phyloP scores from a whole-genome alignment of 116 monocot genomes.

The Phalaenopsis hybrid region DNA sequence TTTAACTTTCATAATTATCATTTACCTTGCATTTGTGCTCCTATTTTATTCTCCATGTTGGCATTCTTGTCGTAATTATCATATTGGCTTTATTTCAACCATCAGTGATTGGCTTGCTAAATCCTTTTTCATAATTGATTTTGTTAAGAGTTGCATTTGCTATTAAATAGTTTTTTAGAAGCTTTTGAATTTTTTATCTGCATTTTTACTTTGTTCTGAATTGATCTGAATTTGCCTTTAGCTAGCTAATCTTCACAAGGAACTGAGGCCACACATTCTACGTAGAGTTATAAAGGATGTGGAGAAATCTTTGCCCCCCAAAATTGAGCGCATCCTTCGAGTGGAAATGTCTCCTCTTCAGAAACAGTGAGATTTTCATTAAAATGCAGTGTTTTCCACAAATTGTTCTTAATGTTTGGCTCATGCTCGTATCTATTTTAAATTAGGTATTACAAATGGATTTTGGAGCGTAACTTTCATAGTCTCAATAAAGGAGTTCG shows the following conservation, averaged over 20 bases:
- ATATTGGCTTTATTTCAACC: neutral
- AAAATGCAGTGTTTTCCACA: neutral
- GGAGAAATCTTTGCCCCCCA: conserved; percentile 93
- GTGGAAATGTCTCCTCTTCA: conserved; percentile 99
- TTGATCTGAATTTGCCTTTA: conserved; percentile 28
- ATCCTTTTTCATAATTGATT: neutral
- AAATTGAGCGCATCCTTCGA: conserved; percentile 97
- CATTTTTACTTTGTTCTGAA: neutral
- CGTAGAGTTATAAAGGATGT: conserved; percentile 97
- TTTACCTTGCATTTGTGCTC: neutral
- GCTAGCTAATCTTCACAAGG: conserved; percentile 95
- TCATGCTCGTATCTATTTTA: neutral
- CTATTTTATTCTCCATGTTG: neutral
- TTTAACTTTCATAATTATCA: neutral
- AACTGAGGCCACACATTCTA: conserved; percentile 93
- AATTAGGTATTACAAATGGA: conserved; percentile 98
- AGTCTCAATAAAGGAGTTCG: conserved; percentile 97
- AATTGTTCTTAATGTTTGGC: neutral
- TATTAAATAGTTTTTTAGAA: neutral
- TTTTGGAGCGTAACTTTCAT: conserved; percentile 93
- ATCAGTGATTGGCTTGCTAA: neutral
- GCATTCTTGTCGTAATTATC: neutral
- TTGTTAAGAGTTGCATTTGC: neutral
- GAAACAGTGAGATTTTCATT: conserved; percentile 60
- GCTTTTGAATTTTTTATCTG: neutral